These are phyloP conservation scores for Wickerhamiella musiphila DNA, from an alignment of 805 yeast species.

Conservation along the genomic window DNA sequence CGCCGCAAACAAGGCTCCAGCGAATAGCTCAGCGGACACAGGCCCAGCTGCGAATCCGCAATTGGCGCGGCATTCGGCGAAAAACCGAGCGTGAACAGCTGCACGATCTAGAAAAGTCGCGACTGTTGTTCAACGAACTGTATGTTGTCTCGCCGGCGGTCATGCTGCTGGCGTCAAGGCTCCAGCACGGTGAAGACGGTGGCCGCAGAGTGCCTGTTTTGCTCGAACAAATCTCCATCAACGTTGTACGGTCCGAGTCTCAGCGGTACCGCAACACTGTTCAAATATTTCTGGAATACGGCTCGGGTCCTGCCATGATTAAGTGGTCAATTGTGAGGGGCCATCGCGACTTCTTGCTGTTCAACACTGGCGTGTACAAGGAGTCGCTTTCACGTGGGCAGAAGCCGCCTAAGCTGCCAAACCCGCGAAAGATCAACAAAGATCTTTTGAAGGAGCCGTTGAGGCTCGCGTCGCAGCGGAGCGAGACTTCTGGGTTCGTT, in stretches of 20 bases:
- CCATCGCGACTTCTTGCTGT: conserved; percentile 48
- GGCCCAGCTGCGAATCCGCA: conserved; percentile 10
- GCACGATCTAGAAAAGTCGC: conserved; percentile 12
- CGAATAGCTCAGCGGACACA: conserved; percentile 12
- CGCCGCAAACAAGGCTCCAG: background rate
- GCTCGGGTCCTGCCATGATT: conserved; percentile 61
- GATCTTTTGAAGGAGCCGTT: conserved; percentile 2
- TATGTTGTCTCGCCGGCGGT: conserved; percentile 50
- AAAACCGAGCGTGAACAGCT: conserved; percentile 10
- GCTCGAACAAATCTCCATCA: conserved; percentile 51
- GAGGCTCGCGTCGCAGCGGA: too few species aligned
- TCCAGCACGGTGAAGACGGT: conserved; percentile 47
- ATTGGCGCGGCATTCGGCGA: conserved; percentile 6
- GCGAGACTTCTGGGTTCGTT: too few species aligned
- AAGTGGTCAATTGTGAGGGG: conserved; percentile 67
- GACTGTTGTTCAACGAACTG: conserved; percentile 29
- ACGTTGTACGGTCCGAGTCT: conserved; percentile 29
- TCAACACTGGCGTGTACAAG: conserved; percentile 42
- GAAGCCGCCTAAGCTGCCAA: conserved; percentile 31
- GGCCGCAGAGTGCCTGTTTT: conserved; percentile 65
- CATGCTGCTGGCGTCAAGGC: conserved; percentile 52
- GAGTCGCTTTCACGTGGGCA: conserved; percentile 5
- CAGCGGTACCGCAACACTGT: conserved; percentile 28
- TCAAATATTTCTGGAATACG: conserved; percentile 71
- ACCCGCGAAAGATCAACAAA: conserved; percentile 7